phyloP scores from a whole-genome alignment of 1,139 yeast species.

The Kurtzmaniella quercitrusa region DNA sequence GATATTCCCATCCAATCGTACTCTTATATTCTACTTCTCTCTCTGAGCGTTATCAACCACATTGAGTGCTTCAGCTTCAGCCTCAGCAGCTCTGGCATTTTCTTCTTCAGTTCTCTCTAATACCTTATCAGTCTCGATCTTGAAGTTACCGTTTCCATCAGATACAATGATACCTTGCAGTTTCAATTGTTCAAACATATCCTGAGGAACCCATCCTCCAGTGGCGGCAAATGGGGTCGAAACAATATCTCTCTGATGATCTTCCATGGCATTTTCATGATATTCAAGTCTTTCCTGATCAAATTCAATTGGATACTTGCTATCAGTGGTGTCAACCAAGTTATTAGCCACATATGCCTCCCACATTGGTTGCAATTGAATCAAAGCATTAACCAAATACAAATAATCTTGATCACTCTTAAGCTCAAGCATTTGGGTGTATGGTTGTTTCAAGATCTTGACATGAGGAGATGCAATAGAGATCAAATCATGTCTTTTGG shows the following conservation, averaged over 20 bases:
- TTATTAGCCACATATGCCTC: constrained; percentile 61
- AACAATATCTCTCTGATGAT: constrained; percentile 63
- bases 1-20: not conserved
- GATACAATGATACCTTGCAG: constrained; percentile 59
- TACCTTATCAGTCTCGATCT: constrained; percentile 36
- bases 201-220: constrained; percentile 95
- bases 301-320: constrained; percentile 58
- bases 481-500: constrained; percentile 59
- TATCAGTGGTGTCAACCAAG: constrained; percentile 43
- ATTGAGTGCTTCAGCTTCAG: not conserved
- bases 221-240: constrained; percentile 84
- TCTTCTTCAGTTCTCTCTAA: constrained; percentile 18
- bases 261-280: constrained; percentile 56
- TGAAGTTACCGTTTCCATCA: constrained; percentile 32
- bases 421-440: constrained; percentile 59
- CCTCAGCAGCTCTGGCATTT: constrained; percentile 1
- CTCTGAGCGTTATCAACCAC: constrained; percentile 1
- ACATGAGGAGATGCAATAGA: constrained; percentile 78
- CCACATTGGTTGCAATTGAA: constrained; percentile 77
- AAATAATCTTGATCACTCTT: constrained; percentile 62
- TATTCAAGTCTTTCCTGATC: constrained; percentile 50
- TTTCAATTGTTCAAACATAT: constrained; percentile 69
- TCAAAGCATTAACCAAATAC: constrained; percentile 60
- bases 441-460: constrained; percentile 63
- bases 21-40: not conserved